Conservation (phyloP, 2,329 filamentous ascomycete species). For the Fusarium chaquense region DNA sequence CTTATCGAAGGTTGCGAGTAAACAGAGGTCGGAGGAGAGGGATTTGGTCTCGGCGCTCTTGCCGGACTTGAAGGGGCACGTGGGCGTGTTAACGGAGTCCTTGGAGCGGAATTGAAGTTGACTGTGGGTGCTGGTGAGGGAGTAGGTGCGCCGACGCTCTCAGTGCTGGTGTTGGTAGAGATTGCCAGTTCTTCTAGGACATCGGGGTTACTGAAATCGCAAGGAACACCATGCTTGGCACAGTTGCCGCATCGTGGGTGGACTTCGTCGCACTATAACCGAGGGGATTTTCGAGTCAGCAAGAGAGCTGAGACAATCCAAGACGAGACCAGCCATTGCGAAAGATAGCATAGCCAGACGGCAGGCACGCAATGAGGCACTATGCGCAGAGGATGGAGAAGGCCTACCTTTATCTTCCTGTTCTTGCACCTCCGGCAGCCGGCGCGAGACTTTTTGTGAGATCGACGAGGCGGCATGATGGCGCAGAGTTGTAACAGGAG, state of each 20-base stretch:
- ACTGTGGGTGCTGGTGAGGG: slow-evolving; percentile 41
- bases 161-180: slow-evolving; percentile 52
- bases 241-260: slow-evolving; percentile 76
- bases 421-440: slow-evolving; percentile 75
- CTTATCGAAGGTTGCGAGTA: slow-evolving; percentile 49
- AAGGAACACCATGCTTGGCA: slow-evolving; percentile 73
- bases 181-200: slow-evolving; percentile 59
- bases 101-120: slow-evolving; percentile 39
- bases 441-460: slow-evolving; percentile 77
- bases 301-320: slow-evolving; percentile 1
- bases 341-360: slow-evolving; percentile 2
- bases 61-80: slow-evolving; percentile 38
- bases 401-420: slow-evolving; percentile 75
- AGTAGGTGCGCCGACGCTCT: slow-evolving; percentile 43
- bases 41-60: slow-evolving; percentile 41
- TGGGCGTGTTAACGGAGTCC: slow-evolving; percentile 43
- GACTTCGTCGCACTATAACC: slow-evolving; percentile 70
- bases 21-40: slow-evolving; percentile 51
- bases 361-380: slow-evolving; percentile 9
- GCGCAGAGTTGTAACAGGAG: slow-evolving; percentile 4
- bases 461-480: slow-evolving; percentile 72
- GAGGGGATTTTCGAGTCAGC: slow-evolving; percentile 29
- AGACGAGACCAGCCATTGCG: slow-evolving; percentile 5
- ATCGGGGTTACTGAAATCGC: slow-evolving; percentile 71
- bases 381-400: slow-evolving; percentile 16